These are phyloP conservation scores for Thecaphora thlaspeos DNA, from an alignment of 1,284 basidiomycete genomes.

Conservation along the genomic window DNA sequence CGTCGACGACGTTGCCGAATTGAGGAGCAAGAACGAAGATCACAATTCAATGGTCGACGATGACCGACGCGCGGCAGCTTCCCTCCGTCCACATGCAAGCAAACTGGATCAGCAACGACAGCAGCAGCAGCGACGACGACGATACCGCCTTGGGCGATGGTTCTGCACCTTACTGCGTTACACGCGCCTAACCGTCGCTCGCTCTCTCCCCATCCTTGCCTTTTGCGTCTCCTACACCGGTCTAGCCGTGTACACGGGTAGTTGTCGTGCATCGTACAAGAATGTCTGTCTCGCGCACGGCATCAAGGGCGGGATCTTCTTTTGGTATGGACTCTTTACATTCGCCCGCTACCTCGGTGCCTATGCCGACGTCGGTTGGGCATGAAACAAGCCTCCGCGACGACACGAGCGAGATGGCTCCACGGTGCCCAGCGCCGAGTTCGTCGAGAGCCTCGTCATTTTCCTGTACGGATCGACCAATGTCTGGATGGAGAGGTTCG, in stretches of 20 bases:
- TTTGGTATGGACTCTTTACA: conserved; percentile 75
- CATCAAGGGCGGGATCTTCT: conserved; percentile 69
- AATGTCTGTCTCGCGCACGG: conserved; percentile 87
- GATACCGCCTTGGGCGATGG: neutral
- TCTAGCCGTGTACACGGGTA: conserved; percentile 75
- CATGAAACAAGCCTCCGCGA: conserved; percentile 75
- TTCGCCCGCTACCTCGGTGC: conserved; percentile 90
- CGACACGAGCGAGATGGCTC: too few species aligned
- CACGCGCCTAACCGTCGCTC: conserved; percentile 61
- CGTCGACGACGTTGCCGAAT: conserved; percentile 9
- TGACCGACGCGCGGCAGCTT: too few species aligned
- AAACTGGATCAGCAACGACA: too few species aligned
- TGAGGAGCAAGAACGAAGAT: too few species aligned
- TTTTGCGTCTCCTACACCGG: conserved; percentile 70
- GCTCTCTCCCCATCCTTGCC: conserved; percentile 69
- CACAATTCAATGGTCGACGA: too few species aligned
- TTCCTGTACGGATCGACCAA: conserved; percentile 87
- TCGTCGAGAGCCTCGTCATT: conserved; percentile 81
- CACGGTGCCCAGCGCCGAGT: conserved; percentile 68
- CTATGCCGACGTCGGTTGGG: conserved; percentile 85
- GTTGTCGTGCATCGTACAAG: conserved; percentile 65
- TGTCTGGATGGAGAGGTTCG: conserved; percentile 93
- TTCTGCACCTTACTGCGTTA: conserved; percentile 12
- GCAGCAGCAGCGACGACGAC: too few species aligned
- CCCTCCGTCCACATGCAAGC: conserved; percentile 12